Evolutionary conservation across 192 early-diverging fungal species (phyloP).

Genomic region (Chytriomyces sp.): DNA sequence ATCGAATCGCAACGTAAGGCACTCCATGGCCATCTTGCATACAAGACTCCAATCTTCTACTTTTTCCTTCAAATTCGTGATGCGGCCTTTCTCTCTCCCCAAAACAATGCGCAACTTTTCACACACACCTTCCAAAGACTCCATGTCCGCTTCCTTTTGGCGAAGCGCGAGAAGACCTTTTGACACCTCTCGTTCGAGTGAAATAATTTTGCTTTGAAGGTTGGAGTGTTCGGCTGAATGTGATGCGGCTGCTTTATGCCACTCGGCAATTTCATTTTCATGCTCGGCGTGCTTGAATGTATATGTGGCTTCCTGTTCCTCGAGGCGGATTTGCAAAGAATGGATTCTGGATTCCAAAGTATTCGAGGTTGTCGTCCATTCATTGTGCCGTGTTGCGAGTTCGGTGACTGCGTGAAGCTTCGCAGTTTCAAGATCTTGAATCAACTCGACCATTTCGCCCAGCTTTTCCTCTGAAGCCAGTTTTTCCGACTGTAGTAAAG

Average conservation of each 20-base stretch:
- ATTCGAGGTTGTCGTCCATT: background rate
- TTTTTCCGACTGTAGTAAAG: conserved; percentile 1
- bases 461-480: conserved; percentile 2
- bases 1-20: conserved; percentile 24
- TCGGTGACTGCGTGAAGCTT: background rate
- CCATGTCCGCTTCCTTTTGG: conserved; percentile 16
- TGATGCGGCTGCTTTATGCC: background rate
- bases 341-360: background rate
- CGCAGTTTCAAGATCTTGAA: background rate
- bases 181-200: background rate
- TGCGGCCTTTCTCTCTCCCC: conserved; percentile 3
- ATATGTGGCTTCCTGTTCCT: conserved; percentile 10
- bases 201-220: background rate
- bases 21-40: conserved; percentile 39
- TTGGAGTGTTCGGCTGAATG: background rate
- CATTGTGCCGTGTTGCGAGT: background rate
- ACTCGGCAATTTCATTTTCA: background rate
- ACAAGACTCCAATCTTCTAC: conserved; percentile 42
- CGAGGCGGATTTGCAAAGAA: conserved; percentile 11
- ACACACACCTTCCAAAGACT: conserved; percentile 11
- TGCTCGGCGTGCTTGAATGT: background rate
- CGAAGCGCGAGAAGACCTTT: background rate
- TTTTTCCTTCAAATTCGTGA: conserved; percentile 28
- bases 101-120: background rate
- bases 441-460: background rate